phyloP scores from a whole-genome alignment of 1,284 basidiomycete genomes.

The Ustilago shanxiensis region DNA sequence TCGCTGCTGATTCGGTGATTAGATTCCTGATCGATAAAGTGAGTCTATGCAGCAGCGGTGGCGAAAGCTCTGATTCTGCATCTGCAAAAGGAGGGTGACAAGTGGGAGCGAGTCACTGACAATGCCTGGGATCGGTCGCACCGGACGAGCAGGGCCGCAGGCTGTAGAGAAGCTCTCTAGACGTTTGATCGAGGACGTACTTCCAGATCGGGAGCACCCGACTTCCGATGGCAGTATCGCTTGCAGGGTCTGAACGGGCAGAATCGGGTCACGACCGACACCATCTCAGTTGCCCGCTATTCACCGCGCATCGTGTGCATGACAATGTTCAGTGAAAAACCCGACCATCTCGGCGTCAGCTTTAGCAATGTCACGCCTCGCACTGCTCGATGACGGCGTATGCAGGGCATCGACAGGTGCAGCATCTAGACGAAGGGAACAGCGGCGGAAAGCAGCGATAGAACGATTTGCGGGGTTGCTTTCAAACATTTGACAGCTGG shows the following conservation, averaged over 20 bases:
- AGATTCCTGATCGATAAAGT: constrained; percentile 32
- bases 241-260: not conserved
- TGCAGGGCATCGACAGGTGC: constrained; percentile 31
- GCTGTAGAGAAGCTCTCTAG: not conserved
- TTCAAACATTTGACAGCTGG: constrained; percentile 5
- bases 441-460: constrained; percentile 7
- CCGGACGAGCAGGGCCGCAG: constrained; percentile 33
- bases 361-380: constrained; percentile 5
- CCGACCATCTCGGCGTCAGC: constrained; percentile 23
- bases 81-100: not conserved
- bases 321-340: constrained; percentile 17
- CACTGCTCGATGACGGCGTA: constrained; percentile 22
- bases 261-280: constrained; percentile 20
- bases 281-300: constrained; percentile 1
- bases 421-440: not conserved
- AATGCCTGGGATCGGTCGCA: constrained; percentile 10
- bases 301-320: not conserved
- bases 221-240: constrained; percentile 1
- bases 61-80: not conserved
- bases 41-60: constrained; percentile 15
- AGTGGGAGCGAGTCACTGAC: constrained; percentile 10
- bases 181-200: constrained; percentile 21
- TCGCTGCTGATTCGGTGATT: constrained; percentile 19
- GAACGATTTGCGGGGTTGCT: constrained; percentile 22
- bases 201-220: not conserved